Evolutionary conservation across 176 grass and related monocot species (phyloP).

Genomic region (Oryza australiensis): DNA sequence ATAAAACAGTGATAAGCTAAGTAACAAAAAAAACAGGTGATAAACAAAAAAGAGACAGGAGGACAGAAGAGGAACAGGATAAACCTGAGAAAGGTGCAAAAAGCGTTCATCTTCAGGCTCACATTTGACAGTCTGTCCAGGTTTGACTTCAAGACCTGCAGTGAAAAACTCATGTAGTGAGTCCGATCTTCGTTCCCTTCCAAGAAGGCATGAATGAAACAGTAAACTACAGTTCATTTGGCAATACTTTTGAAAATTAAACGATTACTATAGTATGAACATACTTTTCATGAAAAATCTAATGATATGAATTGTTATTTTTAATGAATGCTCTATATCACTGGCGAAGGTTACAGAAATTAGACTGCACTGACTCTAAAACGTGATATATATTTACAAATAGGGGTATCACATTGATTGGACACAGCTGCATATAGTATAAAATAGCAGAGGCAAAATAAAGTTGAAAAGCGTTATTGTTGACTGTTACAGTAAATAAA

Average conservation of each 20-base stretch:
- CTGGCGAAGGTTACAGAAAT: neutral
- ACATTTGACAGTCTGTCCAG: slow-evolving; percentile 58
- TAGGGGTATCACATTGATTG: too few species aligned
- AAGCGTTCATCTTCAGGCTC: slow-evolving; percentile 60
- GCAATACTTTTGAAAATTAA: neutral
- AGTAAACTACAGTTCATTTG: too few species aligned
- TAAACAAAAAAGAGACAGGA: neutral
- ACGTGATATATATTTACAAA: too few species aligned
- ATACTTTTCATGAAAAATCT: neutral
- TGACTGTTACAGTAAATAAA: neutral
- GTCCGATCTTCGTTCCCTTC: neutral
- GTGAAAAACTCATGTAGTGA: neutral
- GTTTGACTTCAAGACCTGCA: slow-evolving; percentile 82
- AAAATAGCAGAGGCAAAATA: neutral
- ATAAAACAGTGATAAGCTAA: neutral
- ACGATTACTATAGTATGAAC: neutral
- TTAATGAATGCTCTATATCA: neutral
- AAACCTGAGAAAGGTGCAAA: slow-evolving; percentile 86
- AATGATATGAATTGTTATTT: neutral
- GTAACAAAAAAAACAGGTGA: neutral
- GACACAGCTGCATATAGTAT: neutral
- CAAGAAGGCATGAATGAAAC: neutral
- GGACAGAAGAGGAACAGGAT: too few species aligned
- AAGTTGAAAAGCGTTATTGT: neutral
- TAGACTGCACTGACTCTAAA: neutral